Conservation (phyloP, 2,329 filamentous ascomycete species). For the Erysiphe pulchra region DNA sequence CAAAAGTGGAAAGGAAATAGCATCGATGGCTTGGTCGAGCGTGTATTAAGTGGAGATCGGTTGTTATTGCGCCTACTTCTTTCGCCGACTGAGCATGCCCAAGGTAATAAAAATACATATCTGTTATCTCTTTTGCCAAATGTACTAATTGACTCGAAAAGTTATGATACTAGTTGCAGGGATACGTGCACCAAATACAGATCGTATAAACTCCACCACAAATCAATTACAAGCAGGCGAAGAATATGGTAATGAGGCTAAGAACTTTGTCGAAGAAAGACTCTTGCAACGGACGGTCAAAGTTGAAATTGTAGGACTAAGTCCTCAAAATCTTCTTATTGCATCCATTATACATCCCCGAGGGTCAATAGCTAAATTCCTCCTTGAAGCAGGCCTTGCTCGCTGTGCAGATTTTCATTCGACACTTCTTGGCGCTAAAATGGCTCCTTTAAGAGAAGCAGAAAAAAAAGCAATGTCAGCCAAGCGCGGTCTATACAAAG, state of each 20-base stretch:
- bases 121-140: background rate
- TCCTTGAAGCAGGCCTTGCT: constrained; percentile 72
- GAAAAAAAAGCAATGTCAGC: constrained; percentile 63
- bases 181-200: constrained; percentile 70
- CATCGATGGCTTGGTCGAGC: constrained; percentile 69
- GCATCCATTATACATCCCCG: constrained; percentile 59
- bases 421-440: constrained; percentile 66
- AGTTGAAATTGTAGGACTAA: constrained; percentile 62
- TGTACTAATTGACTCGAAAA: constrained; percentile 20
- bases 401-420: constrained; percentile 92
- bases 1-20: constrained; percentile 66
- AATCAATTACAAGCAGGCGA: constrained; percentile 55
- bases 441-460: constrained; percentile 62
- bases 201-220: constrained; percentile 49
- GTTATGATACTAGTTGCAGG: constrained; percentile 76
- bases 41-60: constrained; percentile 75
- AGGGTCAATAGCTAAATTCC: constrained; percentile 77
- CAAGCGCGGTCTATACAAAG: constrained; percentile 57
- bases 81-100: constrained; percentile 55
- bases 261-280: constrained; percentile 63
- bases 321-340: constrained; percentile 77
- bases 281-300: constrained; percentile 69
- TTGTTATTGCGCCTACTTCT: constrained; percentile 62
- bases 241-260: constrained; percentile 71
- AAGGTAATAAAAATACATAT: constrained; percentile 5